Conservation (phyloP, 768 basidiomycete genomes). For the Clathrus columnatus region DNA sequence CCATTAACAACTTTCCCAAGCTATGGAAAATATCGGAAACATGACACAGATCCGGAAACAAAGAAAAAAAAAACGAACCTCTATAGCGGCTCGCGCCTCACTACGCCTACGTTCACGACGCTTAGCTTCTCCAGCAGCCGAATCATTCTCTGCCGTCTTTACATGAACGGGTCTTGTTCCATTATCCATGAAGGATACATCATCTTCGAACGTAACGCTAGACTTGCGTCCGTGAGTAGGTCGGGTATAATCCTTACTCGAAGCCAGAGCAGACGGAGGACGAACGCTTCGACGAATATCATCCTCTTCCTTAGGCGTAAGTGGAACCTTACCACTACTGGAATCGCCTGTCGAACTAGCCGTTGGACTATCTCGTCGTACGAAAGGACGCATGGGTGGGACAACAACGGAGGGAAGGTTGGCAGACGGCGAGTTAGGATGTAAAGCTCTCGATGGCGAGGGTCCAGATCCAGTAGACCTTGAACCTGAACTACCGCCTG, state of each 20-base stretch:
- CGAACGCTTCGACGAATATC: slow-evolving; percentile 29
- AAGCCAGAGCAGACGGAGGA: neutral
- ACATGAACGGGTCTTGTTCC: neutral
- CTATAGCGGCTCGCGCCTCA: slow-evolving; percentile 82
- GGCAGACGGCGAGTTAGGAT: neutral
- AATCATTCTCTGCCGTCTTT: slow-evolving; percentile 1
- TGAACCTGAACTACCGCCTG: neutral
- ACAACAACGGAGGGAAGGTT: neutral
- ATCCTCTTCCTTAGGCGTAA: slow-evolving; percentile 74
- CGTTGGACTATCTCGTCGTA: slow-evolving; percentile 49
- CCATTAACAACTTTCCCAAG: slow-evolving; percentile 86
- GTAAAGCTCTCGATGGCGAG: neutral
- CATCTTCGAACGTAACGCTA: slow-evolving; percentile 64
- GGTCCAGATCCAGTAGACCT: neutral
- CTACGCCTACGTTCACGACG: slow-evolving; percentile 66
- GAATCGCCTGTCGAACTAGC: slow-evolving; percentile 83
- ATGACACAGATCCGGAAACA: slow-evolving; percentile 6
- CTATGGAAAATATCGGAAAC: slow-evolving; percentile 29
- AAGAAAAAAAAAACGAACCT: slow-evolving; percentile 41
- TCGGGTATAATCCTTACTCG: neutral
- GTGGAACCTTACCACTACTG: slow-evolving; percentile 64
- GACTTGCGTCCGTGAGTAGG: slow-evolving; percentile 38
- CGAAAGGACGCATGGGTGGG: slow-evolving; percentile 47
- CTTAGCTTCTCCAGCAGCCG: slow-evolving; percentile 36
- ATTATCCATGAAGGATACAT: slow-evolving; percentile 10